Base-by-base conservation (phyloP, 2,329 filamentous ascomycete genomes). In the Boeremia lycopersici region DNA sequence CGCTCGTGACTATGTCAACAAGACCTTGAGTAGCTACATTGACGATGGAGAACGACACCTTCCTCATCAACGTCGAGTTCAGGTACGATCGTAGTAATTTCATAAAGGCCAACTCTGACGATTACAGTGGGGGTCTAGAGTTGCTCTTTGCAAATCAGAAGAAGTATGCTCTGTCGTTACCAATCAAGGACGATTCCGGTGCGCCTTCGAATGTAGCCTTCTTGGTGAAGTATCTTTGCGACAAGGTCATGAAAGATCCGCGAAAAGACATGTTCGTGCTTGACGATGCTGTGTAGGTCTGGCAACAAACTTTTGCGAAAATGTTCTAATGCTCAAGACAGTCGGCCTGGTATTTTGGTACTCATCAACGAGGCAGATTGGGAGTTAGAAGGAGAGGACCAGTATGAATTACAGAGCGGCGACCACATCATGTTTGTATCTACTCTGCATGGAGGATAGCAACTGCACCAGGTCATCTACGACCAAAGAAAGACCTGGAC, bases 291-390 rank as follows among this genome's bases (percentile, higher is more conserved):
- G 88, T 98, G 93, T 97, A 85, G 74, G 91, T 49, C 5, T 15
- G 17, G 10, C 4, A 10, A 13, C 17, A 19, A 35, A 29, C 11
- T 19, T 4, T 13, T 6, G 12, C 19, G 42, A 10, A 9, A 25
- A 6, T 10, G 47, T 54, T 36, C 67, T 71, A 47, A 68, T 62
- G 57, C 64, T 10, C 1, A 46, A 15, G n/a, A 25, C 52, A 98
- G 93, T 57, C 92, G 95, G 48, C 95, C 95, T 5, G 95, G 95
- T 2, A 96, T 99, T 74, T 84, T 99, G 38, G 93, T 97, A 26
- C 82, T 99, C 53, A 96, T 99, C 75, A 99, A 99, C 73, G 95
- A 99, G 67, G 91, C 92, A 25, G 95, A 99, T 75, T 99, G 95
- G 95, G 95, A 98, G 76, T 84, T 99, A 11, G 95, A 98, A 77